These are phyloP conservation scores for Fibroporia radiculosa DNA, from an alignment of 768 basidiomycete species.

Conservation along the genomic window DNA sequence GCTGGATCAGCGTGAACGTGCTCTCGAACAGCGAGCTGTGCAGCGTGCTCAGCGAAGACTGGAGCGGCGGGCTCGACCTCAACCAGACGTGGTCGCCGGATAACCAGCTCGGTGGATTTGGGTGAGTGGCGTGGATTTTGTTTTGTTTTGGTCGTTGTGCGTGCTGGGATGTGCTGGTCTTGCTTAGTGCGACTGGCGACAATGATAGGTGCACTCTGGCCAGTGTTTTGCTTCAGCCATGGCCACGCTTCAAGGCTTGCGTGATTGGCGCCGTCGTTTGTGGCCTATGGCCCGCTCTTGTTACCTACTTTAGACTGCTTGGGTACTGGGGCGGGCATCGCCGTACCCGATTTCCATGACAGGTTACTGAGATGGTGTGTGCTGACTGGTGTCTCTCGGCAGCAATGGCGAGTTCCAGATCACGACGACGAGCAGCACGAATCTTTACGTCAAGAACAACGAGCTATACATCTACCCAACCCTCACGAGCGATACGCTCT, in stretches of 20 bases:
- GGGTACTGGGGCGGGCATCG: neutral
- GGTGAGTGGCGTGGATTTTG: conserved; percentile 18
- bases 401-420: conserved; percentile 49
- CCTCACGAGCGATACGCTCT: conserved; percentile 44
- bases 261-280: neutral
- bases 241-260: neutral
- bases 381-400: neutral
- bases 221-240: neutral
- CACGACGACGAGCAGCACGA: conserved; percentile 33
- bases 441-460: conserved; percentile 39
- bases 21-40: conserved; percentile 30
- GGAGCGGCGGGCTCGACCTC: conserved; percentile 34
- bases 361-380: no score
- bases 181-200: no score
- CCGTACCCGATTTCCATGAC: neutral
- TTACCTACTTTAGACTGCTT: no score
- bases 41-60: conserved; percentile 37
- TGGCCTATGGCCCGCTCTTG: neutral
- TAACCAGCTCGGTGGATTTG: conserved; percentile 48
- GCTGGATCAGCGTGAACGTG: conserved; percentile 32
- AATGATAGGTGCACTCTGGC: neutral
- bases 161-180: no score
- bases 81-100: conserved; percentile 38
- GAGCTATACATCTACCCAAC: conserved; percentile 54
- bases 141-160: no score